Conservation (phyloP, 2,329 filamentous ascomycete species). For the Phialophora expanda region DNA sequence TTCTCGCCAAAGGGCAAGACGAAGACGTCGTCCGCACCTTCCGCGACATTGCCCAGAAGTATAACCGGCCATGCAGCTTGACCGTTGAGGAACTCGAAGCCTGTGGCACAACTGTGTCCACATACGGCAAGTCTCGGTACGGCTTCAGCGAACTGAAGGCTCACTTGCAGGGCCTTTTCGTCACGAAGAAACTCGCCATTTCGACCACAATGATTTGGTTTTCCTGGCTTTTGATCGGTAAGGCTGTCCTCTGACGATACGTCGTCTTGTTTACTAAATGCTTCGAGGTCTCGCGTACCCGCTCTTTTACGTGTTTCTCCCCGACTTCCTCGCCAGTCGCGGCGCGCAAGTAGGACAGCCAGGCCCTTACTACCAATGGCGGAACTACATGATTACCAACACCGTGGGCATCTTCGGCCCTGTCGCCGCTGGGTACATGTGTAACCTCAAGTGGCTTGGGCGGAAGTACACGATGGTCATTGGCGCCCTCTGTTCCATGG, state of each 20-base stretch:
- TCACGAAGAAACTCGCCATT: conserved; percentile 63
- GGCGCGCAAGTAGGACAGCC: conserved; percentile 74
- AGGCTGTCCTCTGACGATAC: neutral
- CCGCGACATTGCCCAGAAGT: conserved; percentile 59
- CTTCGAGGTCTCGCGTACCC: conserved; percentile 57
- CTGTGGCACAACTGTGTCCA: conserved; percentile 46
- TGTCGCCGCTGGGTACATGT: conserved; percentile 69
- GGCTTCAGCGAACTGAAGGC: conserved; percentile 33
- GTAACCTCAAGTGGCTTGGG: conserved; percentile 71
- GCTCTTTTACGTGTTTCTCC: conserved; percentile 76
- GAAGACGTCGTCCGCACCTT: conserved; percentile 72
- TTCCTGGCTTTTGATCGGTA: conserved; percentile 72
- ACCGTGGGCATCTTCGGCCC: conserved; percentile 74
- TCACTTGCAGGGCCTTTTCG: conserved; percentile 72
- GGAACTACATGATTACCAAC: conserved; percentile 78
- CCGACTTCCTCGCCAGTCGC: conserved; percentile 53
- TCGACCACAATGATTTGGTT: conserved; percentile 64
- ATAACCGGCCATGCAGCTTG: conserved; percentile 59
- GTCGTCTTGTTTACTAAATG: neutral
- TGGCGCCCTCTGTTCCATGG: conserved; percentile 65
- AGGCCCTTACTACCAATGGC: conserved; percentile 74
- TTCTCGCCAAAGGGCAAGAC: conserved; percentile 74
- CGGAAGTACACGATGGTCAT: conserved; percentile 72
- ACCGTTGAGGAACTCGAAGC: conserved; percentile 57
- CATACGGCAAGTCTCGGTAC: conserved; percentile 45